Evolutionary conservation across 2,329 filamentous ascomycete species (phyloP).

Genomic region (Aspergillus sp.): DNA sequence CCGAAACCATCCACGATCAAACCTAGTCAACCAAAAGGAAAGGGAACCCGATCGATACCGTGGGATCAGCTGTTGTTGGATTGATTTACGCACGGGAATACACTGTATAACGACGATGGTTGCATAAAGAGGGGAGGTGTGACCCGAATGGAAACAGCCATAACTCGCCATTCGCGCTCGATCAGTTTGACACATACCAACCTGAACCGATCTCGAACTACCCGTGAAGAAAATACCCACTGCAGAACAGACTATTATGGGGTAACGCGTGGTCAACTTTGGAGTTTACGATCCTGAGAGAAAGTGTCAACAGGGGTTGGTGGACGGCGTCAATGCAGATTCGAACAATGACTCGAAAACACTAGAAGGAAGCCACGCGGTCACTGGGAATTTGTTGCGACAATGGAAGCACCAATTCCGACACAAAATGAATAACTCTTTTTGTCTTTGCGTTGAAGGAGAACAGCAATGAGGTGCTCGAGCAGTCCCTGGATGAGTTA

Average conservation of each 20-base stretch:
- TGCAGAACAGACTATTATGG: no score
- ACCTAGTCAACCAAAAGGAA: neutral
- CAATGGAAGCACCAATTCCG: neutral
- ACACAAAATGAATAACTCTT: neutral
- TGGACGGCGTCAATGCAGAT: neutral
- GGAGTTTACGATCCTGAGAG: neutral
- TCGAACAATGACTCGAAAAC: neutral
- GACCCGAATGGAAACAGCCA: no score
- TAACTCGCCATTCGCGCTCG: no score
- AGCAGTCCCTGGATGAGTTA: neutral
- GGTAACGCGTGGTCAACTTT: no score
- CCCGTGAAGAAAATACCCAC: no score
- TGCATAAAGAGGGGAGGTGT: no score
- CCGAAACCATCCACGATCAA: neutral
- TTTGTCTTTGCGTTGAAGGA: neutral
- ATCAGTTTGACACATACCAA: no score
- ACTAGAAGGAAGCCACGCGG: neutral
- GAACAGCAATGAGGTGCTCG: neutral
- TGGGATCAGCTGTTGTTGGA: no score
- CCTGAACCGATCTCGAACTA: no score
- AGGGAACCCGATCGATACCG: neutral
- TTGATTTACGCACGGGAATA: no score
- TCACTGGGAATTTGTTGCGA: neutral
- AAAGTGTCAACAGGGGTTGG: neutral
- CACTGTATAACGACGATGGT: no score